Evolutionary conservation across 106 monocot species (phyloP), one percentile per base, ranked within the genome.

Genomic region (Xerophyta viscosa): DNA sequence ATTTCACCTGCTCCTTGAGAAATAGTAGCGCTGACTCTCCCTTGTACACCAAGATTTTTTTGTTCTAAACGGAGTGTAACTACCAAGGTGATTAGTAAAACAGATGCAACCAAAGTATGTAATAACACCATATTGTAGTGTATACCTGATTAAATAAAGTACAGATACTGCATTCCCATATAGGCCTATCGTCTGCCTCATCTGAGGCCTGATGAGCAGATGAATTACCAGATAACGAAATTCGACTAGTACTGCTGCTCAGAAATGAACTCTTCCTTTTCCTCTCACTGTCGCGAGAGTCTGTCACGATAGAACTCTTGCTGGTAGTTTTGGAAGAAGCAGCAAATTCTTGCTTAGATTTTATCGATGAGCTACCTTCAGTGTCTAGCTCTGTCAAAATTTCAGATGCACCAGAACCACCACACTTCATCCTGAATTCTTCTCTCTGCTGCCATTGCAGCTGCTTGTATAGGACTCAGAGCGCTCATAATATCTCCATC

Each of bases 361-460:
- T n/a, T 3, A 49, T 31, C 2, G 22, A 57, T 15, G 20, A 44
- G 2, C 52, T 27, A 33, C 7, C 20, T 27, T 25, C 56, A 63
- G n/a, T 42, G 20, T 69, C 69, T 33, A 56, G 30, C 46, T 15
- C 69, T 27, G 20, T 41, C 24, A 30, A 36, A 28, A 19, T 17
- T 20, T 33, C 59, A 22, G 21, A 15, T 10, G 52, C 68, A 21
- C 42, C 59, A 36, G 88, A 94, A 54, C 72, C 93, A 73, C 93
- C 93, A 94, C 48, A 84, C 28, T 44, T 94, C 88, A 78, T 94
- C 93, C 15, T 72, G 72, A 68, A 88, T 70, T 57, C 93, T 84
- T 69, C 88, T 80, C 48, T 94, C 93, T 10, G 93, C 93, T 41
- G 93, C 93, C 88, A 94, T 88, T 25, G 88, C 93, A 50, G 93